Evolutionary conservation across 768 basidiomycete species (phyloP).

Genomic region (Butyriboletus loyo): DNA sequence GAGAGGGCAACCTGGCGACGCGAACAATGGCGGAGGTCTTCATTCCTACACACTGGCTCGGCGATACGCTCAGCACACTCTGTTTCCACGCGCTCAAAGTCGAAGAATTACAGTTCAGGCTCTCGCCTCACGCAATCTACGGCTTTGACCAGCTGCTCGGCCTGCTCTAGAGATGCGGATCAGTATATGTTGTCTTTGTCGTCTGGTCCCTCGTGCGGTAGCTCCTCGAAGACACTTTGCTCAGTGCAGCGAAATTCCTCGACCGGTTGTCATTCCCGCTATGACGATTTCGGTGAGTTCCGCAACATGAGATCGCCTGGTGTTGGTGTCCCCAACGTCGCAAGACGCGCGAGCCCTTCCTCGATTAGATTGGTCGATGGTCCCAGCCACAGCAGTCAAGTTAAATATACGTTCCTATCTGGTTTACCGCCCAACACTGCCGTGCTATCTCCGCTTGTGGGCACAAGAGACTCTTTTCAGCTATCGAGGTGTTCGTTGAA

Average conservation of each 20-base stretch:
- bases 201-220: neutral
- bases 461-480: conserved; percentile 30
- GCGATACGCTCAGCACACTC: conserved; percentile 6
- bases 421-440: conserved; percentile 17
- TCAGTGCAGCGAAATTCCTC: neutral
- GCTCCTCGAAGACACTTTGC: neutral
- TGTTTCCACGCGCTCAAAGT: neutral
- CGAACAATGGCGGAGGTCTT: conserved; percentile 2
- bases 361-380: conserved; percentile 28
- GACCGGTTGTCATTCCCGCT: neutral
- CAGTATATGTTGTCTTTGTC: neutral
- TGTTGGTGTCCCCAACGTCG: neutral
- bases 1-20: conserved; percentile 6
- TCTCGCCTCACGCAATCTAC: conserved; percentile 11
- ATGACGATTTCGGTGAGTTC: conserved; percentile 8
- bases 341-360: conserved; percentile 14
- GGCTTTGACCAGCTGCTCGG: conserved; percentile 4
- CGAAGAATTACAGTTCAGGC: neutral
- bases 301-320: neutral
- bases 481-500: conserved; percentile 16
- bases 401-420: conserved; percentile 25
- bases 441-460: conserved; percentile 21
- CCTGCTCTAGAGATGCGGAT: conserved; percentile 4
- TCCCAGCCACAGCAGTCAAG: conserved; percentile 9
- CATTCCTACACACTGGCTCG: conserved; percentile 5